Evolutionary conservation across 2,329 filamentous ascomycete genomes (phyloP), one percentile per base, ranked within the genome.

Genomic region (Coniochaeta ligniaria): DNA sequence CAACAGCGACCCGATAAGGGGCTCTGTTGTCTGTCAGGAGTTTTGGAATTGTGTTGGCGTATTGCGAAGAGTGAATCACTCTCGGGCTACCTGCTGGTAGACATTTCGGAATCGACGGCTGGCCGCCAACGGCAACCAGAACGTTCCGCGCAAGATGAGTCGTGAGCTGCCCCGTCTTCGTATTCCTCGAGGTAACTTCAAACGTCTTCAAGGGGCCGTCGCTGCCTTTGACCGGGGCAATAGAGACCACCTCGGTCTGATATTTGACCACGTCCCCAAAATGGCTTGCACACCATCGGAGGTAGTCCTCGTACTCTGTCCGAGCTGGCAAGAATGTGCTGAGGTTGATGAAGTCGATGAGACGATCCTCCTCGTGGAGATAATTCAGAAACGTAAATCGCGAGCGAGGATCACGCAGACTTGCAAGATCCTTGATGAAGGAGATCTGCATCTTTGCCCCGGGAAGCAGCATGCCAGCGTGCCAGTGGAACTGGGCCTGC

Each of bases 401-500:
- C 66, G 91, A 96, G 64, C 89, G 85, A 8, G 94, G 94, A 72
- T 98, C 88, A 61, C 94, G 84, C 66, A 96, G 81, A 3, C 91
- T 95, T 3, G 94, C 94, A 73, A 98, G 84, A 72, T 98, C 94
- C 78, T 98, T 98, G 77, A 98, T 83, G 78, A 96, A 98, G 11
- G 91, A 96, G 67, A 98, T 98, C 73, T 98, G 94, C 94, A 98
- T 98, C 76, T 90, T 92, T 59, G 93, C 91, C 6, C 92, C 93
- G 0, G 92, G 91, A 3, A 98, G 83, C 62, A 97, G 85, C 94
- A 98, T 98, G 62, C 94, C 94, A 0, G 92, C 87, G 74, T 98
- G 94, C 94, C 94, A 98, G 61, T 90, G 86, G 71, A 98, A 98
- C 56, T 82, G 78, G 35, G 80, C 70, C 75, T 98, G 94, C 73